Evolutionary conservation across 371 early-diverging fungal species (phyloP).

Genomic region (Mucor mucedo): DNA sequence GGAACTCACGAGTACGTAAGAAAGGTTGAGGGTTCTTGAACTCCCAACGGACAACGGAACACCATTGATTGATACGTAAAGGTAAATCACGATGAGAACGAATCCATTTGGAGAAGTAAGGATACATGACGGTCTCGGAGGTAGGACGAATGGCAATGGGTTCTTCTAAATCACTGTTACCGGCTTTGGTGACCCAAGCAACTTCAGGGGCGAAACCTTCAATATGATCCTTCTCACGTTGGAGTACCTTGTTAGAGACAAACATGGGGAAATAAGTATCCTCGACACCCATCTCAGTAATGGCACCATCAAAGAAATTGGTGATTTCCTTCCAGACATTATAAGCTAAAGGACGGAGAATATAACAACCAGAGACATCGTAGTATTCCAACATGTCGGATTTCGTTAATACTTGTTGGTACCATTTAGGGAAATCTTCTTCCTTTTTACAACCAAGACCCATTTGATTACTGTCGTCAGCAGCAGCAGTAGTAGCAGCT

Average conservation of each 20-base stretch:
- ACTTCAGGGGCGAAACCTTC: constrained; percentile 99
- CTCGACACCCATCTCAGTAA: constrained; percentile 95
- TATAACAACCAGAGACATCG: constrained; percentile 99
- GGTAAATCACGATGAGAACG: constrained; percentile 99
- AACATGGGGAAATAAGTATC: constrained; percentile 99
- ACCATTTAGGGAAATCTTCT: constrained; percentile 94
- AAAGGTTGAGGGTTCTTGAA: constrained; percentile 99
- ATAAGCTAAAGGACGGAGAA: constrained; percentile 97
- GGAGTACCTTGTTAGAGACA: constrained; percentile 89
- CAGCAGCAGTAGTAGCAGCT: constrained; percentile 37
- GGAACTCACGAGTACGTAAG: constrained; percentile 99
- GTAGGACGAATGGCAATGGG: constrained; percentile 99
- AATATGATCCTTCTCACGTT: constrained; percentile 99
- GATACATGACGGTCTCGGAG: constrained; percentile 99
- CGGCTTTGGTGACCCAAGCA: constrained; percentile 99
- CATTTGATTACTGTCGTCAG: constrained; percentile 71
- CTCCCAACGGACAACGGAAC: constrained; percentile 99
- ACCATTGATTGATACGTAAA: constrained; percentile 99
- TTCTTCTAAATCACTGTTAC: constrained; percentile 91
- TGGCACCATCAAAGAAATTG: constrained; percentile 90
- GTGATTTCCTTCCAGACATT: constrained; percentile 98
- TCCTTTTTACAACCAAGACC: constrained; percentile 95
- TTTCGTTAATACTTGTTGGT: constrained; percentile 91
- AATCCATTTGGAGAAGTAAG: constrained; percentile 99
- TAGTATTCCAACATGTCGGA: constrained; percentile 99